These are phyloP conservation scores for Rosa multiflora DNA, from an alignment of 306 rosid species.

Conservation along the genomic window DNA sequence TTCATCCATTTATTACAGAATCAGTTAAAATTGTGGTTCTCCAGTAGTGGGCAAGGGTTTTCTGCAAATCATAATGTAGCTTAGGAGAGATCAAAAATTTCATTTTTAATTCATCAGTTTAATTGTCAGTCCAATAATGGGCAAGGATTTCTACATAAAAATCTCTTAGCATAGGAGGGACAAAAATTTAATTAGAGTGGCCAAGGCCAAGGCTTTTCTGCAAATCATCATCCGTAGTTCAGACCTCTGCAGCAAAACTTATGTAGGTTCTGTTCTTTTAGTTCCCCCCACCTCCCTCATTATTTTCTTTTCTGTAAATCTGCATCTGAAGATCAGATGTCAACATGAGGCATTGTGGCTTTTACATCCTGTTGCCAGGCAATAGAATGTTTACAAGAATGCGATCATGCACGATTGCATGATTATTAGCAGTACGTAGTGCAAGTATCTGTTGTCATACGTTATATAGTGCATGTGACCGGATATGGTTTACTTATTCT, in stretches of 20 bases:
- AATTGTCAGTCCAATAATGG: neutral
- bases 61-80: neutral
- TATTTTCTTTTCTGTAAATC: neutral
- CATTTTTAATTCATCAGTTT: neutral
- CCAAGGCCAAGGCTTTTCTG: neutral
- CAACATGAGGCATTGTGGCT: neutral
- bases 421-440: neutral
- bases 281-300: neutral
- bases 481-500: neutral
- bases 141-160: conserved; percentile 4
- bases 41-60: conserved; percentile 8
- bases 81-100: neutral
- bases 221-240: neutral
- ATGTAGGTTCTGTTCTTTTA: neutral
- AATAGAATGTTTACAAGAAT: neutral
- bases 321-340: neutral
- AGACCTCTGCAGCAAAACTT: neutral
- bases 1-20: conserved; percentile 14
- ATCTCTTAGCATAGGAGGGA: conserved; percentile 10
- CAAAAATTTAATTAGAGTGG: neutral
- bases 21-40: neutral
- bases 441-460: neutral
- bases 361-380: neutral
- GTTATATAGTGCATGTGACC: neutral
- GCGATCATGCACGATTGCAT: conserved; percentile 3